Evolutionary conservation across 768 basidiomycete genomes (phyloP), one percentile per base, ranked within the genome.

Genomic region (Tulasnella sp.): DNA sequence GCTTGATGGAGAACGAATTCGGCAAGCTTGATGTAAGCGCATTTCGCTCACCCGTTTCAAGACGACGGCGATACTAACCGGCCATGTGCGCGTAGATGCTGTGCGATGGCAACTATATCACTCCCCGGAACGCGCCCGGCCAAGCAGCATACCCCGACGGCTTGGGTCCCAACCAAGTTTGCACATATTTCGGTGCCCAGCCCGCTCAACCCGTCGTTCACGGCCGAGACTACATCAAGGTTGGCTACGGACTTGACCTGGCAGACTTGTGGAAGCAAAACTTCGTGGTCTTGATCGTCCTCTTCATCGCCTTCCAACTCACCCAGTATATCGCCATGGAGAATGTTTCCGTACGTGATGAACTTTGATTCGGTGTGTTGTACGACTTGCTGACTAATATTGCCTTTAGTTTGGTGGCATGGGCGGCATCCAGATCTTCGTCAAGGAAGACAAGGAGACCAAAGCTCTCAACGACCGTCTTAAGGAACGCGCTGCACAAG

Each of bases 1-100:
- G 90, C 2, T 87, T 90, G 50, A 93, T 97, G 92, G 91, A 93
- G 85, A 96, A 96, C 85, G 96, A 97, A 85, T 96, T 96, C 86
- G 90, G 88, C 88, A 90, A 91, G 24, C 90, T 91, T 48, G 85
- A 89, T 28, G 93, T 93, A 84, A 82, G 87, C 34, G 12, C 11
- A 5, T 37, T 34, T 34, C 18, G 5, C 80, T 82, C n/a, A n/a
- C 76, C 18, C 82, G 74, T 41, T 48, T 80, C 50, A 79, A 81
- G n/a, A n/a, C 44, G 40, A 9, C 42, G 14, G 34, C 5, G 69
- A 41, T 78, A 31, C 54, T 80, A 80, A 78, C 31, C 16, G 81
- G 69, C 80, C 74, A 80, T 24, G 37, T 58, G 78, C 22, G 81
- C 83, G 80, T 58, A 92, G 89, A 84, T 94, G 72, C 87, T 86